Base-by-base conservation (phyloP, 768 basidiomycete genomes). In the Macrolepiota albuminosa region DNA sequence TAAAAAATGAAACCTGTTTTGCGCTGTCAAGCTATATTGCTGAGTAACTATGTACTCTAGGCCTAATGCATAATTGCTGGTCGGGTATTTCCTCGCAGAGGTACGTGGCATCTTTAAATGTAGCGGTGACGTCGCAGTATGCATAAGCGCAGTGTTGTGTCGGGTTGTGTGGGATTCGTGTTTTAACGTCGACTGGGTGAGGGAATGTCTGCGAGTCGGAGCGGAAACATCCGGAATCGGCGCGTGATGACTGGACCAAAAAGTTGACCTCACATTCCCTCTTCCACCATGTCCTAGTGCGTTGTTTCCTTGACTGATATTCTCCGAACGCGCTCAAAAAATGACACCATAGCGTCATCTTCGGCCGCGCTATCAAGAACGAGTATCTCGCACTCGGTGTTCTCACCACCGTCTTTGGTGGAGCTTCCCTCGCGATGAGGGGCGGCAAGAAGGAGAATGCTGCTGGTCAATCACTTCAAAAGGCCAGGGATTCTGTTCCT, bases 361-460 rank as follows among this genome's bases (percentile, higher is more conserved):
- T 91, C 63, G 91, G 91, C 72, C 89, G 91, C 64, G 82, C 81
- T 70, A 80, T 93, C 68, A 90, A 88, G 78, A 88, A 85, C 70
- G 89, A 93, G 77, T 85, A 90, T 78, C 81, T 93, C 64, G 82
- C 86, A 24, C 79, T 93, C 57, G 85, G 82, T 57, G 84, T 86
- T 42, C 81, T 93, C 58, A 74, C 79, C 50, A 73, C 76, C 54
- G 76, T 83, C 53, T 84, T 84, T 60, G 82, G 83, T 57, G 72
- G 81, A 58, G 79, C 81, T 40, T 78, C 78, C 64, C 79, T 81
- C 55, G 77, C 84, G 43, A 77, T 79, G 58, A 77, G 82, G 52
- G 84, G 87, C 37, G 82, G 82, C 50, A 85, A 81, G 71, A 83
- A 79, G 68, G 73, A 78, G 64, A 62, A 69, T 33, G 70, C 74